phyloP scores from a whole-genome alignment of 2,329 filamentous ascomycete species.

The Fusarium phyllophilum region DNA sequence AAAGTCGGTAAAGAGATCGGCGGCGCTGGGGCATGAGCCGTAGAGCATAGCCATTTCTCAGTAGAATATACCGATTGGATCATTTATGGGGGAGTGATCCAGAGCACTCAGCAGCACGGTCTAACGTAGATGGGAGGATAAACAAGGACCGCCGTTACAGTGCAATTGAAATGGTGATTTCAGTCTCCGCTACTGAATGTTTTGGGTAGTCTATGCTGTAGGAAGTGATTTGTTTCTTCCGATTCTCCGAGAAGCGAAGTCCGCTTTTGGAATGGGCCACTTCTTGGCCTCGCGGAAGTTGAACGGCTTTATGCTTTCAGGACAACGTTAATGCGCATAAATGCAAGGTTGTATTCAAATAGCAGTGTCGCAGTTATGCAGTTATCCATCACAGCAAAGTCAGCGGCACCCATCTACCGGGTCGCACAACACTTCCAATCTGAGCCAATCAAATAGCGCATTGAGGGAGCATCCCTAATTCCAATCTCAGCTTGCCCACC shows the following conservation, averaged over 20 bases:
- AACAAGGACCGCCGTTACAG: background rate
- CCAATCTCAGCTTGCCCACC: constrained; percentile 26
- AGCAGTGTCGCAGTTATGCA: constrained; percentile 9
- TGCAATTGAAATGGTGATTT: background rate
- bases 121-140: background rate
- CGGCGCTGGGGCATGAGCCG: constrained; percentile 8
- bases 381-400: constrained; percentile 5
- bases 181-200: background rate
- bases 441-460: constrained; percentile 22
- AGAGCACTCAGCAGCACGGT: background rate
- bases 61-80: background rate
- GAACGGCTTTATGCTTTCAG: background rate
- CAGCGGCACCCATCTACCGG: constrained; percentile 21
- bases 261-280: background rate
- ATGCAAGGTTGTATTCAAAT: background rate
- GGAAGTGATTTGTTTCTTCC: background rate
- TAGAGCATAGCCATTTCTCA: background rate
- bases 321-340: background rate
- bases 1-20: background rate
- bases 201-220: background rate
- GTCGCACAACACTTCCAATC: background rate
- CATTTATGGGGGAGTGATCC: background rate
- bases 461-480: constrained; percentile 19
- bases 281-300: background rate
- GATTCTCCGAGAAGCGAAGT: background rate